Conservation (phyloP, 2,329 filamentous ascomycete genomes). For the Knoxdaviesia proteae region DNA sequence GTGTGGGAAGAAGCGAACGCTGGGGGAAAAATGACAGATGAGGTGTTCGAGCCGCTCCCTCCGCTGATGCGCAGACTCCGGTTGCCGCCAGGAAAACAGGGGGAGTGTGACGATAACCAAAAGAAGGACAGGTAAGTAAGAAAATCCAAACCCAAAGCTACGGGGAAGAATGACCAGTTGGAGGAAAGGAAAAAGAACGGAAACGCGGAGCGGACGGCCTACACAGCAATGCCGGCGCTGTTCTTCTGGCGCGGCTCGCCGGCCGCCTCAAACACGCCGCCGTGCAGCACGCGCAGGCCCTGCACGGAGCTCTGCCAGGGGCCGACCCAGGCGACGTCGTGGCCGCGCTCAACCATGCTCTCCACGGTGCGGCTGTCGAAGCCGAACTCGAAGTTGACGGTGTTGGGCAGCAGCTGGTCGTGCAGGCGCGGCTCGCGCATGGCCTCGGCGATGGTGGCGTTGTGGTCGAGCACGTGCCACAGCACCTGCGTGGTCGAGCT, state of each 20-base stretch:
- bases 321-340: conserved; percentile 50
- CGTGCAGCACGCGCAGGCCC: conserved; percentile 34
- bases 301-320: conserved; percentile 50
- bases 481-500: conserved; percentile 57
- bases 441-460: conserved; percentile 36
- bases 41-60: too few relatives aligned
- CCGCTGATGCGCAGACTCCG: too few relatives aligned
- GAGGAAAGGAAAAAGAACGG: not conserved
- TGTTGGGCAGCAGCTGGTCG: conserved; percentile 61
- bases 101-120: too few relatives aligned
- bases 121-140: too few relatives aligned
- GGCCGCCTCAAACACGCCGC: conserved; percentile 58
- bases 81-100: too few relatives aligned
- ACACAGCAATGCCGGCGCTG: conserved; percentile 39
- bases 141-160: not conserved
- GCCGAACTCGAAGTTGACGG: conserved; percentile 42
- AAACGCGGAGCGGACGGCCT: conserved; percentile 1
- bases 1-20: too few relatives aligned
- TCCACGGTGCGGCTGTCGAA: conserved; percentile 45
- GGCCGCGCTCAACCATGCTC: conserved; percentile 41
- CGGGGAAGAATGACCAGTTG: not conserved
- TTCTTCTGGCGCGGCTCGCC: conserved; percentile 55
- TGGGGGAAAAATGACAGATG: too few relatives aligned
- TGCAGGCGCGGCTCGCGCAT: conserved; percentile 50
- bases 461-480: conserved; percentile 49